A percentile compares a stretch with the other conserved stretches of the same genome.
phyloP scores from a whole-genome alignment of 768 basidiomycete species.

The Cystoderma amianthinum region DNA sequence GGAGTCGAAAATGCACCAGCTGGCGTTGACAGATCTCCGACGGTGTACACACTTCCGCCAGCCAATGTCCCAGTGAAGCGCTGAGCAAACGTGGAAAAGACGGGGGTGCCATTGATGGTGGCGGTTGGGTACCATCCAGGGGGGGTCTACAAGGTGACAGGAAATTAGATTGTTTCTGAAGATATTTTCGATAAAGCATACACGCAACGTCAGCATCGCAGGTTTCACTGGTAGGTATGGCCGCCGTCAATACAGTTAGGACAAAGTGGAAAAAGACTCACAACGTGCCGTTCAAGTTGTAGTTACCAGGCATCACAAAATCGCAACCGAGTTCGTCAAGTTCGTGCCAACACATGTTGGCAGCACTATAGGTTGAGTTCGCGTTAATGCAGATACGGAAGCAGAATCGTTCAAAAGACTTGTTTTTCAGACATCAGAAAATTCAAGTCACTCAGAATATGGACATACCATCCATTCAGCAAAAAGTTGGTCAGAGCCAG shows the following conservation, averaged over 20 bases:
- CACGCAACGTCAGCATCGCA: slow-evolving; percentile 39
- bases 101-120: slow-evolving; percentile 25
- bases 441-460: slow-evolving; percentile 21
- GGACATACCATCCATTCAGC: slow-evolving; percentile 35
- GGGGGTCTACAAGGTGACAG: slow-evolving; percentile 19
- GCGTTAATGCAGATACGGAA: slow-evolving; percentile 34
- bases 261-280: slow-evolving; percentile 11
- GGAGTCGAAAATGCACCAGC: slow-evolving; percentile 25
- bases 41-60: slow-evolving; percentile 26
- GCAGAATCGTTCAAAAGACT: slow-evolving; percentile 27
- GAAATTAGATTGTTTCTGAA: too few relatives aligned
- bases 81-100: slow-evolving; percentile 37
- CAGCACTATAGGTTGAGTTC: slow-evolving; percentile 34
- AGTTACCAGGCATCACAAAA: slow-evolving; percentile 41
- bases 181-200: slow-evolving; percentile 12
- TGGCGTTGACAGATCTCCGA: slow-evolving; percentile 32
- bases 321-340: slow-evolving; percentile 38
- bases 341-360: slow-evolving; percentile 38
- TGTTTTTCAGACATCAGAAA: neutral
- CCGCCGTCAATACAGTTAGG: too few relatives aligned
- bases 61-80: slow-evolving; percentile 29
- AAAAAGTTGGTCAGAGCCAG: slow-evolving; percentile 26
- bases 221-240: slow-evolving; percentile 20
- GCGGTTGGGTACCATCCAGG: slow-evolving; percentile 40
- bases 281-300: slow-evolving; percentile 34